A percentile compares a stretch with the other conserved stretches of the same genome.
phyloP scores from a whole-genome alignment of 305 asterid species.

The Solanum aculeatissimum region DNA sequence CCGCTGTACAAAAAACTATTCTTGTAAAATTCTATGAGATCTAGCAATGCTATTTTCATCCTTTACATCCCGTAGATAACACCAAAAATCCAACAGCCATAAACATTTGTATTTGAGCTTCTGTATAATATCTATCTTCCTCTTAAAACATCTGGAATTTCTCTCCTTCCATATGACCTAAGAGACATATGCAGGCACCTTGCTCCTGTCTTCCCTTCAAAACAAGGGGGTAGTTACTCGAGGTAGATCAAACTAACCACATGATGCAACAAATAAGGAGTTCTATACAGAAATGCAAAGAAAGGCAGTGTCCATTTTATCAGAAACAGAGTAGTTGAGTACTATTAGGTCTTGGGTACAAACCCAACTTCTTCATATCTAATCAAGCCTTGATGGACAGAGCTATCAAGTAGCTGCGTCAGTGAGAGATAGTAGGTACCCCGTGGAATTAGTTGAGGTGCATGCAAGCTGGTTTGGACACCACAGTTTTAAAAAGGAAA shows the following conservation, averaged over 20 bases:
- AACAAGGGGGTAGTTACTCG: background rate
- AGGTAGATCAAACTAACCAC: background rate
- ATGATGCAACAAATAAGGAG: background rate
- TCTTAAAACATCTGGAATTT: background rate
- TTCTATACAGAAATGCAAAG: background rate
- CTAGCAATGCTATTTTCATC: background rate
- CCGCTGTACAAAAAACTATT: background rate
- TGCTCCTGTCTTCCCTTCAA: background rate
- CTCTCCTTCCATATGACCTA: background rate
- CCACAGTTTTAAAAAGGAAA: background rate
- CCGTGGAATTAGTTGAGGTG: background rate
- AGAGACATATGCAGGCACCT: background rate
- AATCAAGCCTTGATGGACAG: background rate
- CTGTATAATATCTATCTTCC: background rate
- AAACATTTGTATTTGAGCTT: background rate
- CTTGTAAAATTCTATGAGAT: background rate
- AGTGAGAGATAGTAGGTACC: background rate
- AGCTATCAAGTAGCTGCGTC: background rate
- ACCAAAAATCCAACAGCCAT: background rate
- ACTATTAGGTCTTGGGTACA: background rate
- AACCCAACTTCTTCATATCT: background rate
- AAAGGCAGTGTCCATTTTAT: background rate
- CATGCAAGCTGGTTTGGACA: background rate
- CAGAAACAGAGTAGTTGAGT: background rate
- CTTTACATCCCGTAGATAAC: background rate